Evolutionary conservation across 495 filamentous ascomycete genomes (phyloP), one percentile per base, ranked within the genome.

Genomic region (Massariosphaeria phaeospora): DNA sequence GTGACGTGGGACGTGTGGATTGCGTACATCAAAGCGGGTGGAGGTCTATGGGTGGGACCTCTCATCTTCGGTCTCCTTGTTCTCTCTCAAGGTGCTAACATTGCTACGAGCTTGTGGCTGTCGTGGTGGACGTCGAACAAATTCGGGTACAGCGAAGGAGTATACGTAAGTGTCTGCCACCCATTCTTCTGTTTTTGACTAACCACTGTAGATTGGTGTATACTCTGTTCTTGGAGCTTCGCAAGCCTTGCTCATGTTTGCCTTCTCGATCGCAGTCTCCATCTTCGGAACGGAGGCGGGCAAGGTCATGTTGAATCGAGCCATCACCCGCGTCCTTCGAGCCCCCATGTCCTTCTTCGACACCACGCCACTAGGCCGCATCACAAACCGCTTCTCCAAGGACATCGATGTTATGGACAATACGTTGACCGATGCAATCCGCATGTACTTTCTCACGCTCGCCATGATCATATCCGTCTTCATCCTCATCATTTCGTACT

Each of bases 281-380:
- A 78, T 91, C 30, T 79, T 85, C 57, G 89, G 90, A 33, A 95
- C 91, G 0, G 81, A 75, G 9, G 78, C 90, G 5, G 89, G 84
- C 65, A 89, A 84, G 67, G 77, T 76, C n/a, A 89, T 97, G 77
- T 77, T 96, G 35, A 79, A 85, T 10, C 72, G 81, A n/a, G 91
- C 93, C 20, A 86, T 96, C 72, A 77, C 70, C 10, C 80, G 84
- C 36, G 86, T 89, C 0, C 75, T 98, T 34, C 80, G 90, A 41
- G 91, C 93, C 0, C 93, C 93, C 0, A 95, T 97, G 90, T 84
- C 84, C 3, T 97, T 97, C 75, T 96, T 97, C 73, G 93, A 96
- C 60, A 96, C 91, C 0, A 98, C 93, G 0, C 93, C 93, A 1
- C 73, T 96, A 0, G 93, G 93, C n/a, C 84, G 93, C 21, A 96